Evolutionary conservation across 768 basidiomycete genomes (phyloP).

Genomic region (Rhizopogon roseolus): DNA sequence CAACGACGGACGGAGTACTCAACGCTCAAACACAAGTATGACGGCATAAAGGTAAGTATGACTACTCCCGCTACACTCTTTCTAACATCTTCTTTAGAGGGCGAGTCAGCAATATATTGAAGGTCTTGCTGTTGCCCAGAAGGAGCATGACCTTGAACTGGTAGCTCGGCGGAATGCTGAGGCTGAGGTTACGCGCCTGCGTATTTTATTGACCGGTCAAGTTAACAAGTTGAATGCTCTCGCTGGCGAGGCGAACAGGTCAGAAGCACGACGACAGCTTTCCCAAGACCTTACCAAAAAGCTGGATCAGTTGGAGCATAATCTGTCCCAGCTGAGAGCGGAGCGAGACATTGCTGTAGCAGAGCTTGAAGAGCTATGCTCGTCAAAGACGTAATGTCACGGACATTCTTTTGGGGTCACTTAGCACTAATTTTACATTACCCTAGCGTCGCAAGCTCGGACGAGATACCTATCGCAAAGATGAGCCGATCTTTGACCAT

Average conservation of each 20-base stretch:
- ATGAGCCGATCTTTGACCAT: constrained; percentile 71
- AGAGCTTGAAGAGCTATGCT: constrained; percentile 87
- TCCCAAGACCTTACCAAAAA: constrained; percentile 75
- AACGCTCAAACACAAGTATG: constrained; percentile 71
- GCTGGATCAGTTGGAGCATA: constrained; percentile 74
- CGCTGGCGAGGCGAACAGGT: constrained; percentile 70
- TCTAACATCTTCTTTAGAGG: constrained; percentile 45
- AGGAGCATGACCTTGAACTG: constrained; percentile 91
- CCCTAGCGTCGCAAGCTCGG: constrained; percentile 19
- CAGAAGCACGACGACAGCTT: constrained; percentile 75
- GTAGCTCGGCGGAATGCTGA: constrained; percentile 87
- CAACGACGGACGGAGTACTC: constrained; percentile 53
- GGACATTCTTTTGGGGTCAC: constrained; percentile 12
- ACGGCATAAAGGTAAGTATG: constrained; percentile 78
- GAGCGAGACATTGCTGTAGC: constrained; percentile 91
- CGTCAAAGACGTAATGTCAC: constrained; percentile 55
- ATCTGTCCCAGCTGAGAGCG: constrained; percentile 81
- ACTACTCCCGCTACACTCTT: background rate
- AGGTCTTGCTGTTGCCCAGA: constrained; percentile 87
- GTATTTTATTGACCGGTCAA: constrained; percentile 85
- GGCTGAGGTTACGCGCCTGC: constrained; percentile 82
- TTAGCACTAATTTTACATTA: constrained; percentile 14
- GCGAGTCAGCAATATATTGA: constrained; percentile 90
- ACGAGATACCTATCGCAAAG: constrained; percentile 36
- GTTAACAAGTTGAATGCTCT: constrained; percentile 83